Conservation (phyloP, 2,329 filamentous ascomycete genomes). For the Pyricularia pennisetigena region DNA sequence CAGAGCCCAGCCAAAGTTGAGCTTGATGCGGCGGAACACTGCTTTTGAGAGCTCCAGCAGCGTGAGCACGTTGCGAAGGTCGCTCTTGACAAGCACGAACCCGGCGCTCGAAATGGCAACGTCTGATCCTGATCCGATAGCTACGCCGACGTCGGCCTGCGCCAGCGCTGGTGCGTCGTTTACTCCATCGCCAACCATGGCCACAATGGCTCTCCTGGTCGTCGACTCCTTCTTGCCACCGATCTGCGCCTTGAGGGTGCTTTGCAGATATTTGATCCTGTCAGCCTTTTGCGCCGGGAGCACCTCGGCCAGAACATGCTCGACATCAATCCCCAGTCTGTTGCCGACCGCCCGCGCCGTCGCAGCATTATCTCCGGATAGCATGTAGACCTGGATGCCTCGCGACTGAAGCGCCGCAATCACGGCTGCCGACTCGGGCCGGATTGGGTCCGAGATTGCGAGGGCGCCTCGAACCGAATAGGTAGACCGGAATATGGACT, state of each 20-base stretch:
- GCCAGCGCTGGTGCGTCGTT: slow-evolving; percentile 80
- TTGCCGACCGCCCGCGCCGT: slow-evolving; percentile 73
- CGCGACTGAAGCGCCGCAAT: slow-evolving; percentile 53
- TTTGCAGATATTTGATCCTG: slow-evolving; percentile 56
- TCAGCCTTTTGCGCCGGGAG: slow-evolving; percentile 75
- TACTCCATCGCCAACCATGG: slow-evolving; percentile 84
- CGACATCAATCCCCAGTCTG: slow-evolving; percentile 60
- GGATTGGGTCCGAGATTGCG: slow-evolving; percentile 72
- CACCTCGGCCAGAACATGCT: slow-evolving; percentile 78
- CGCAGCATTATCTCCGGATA: slow-evolving; percentile 82
- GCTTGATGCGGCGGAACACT: slow-evolving; percentile 68
- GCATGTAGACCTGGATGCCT: slow-evolving; percentile 77
- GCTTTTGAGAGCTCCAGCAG: slow-evolving; percentile 60
- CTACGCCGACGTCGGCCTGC: slow-evolving; percentile 73
- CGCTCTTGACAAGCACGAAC: slow-evolving; percentile 65
- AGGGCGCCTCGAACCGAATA: slow-evolving; percentile 56
- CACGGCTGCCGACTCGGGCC: slow-evolving; percentile 58
- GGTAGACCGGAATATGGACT: background rate
- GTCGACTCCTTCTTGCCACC: background rate
- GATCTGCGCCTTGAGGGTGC: slow-evolving; percentile 24
- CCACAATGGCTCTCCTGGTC: slow-evolving; percentile 44
- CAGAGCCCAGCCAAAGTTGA: slow-evolving; percentile 81
- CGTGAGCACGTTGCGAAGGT: slow-evolving; percentile 60
- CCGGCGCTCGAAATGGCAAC: slow-evolving; percentile 73
- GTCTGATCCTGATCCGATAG: slow-evolving; percentile 75